phyloP scores from a whole-genome alignment of 1,284 basidiomycete species.

The Taiwanofungus camphoratus region DNA sequence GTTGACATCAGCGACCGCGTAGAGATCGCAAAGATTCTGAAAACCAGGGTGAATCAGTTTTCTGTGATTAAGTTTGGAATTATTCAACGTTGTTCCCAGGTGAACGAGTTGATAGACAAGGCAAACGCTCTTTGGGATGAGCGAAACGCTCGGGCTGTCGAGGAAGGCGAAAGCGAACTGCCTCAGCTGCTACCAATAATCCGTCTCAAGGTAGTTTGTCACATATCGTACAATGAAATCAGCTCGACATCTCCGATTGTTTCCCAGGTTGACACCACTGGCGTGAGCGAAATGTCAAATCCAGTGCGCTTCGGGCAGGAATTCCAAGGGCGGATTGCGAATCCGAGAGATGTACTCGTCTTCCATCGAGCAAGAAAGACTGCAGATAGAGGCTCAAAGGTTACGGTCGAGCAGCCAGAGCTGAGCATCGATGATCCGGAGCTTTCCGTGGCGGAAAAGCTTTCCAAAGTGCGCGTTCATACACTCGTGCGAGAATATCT shows the following conservation, averaged over 20 bases:
- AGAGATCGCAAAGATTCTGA: conserved; percentile 76
- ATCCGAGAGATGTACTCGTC: conserved; percentile 88
- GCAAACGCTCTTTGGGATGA: conserved; percentile 80
- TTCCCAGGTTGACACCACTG: conserved; percentile 86
- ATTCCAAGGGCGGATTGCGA: conserved; percentile 87
- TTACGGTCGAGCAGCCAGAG: conserved; percentile 63
- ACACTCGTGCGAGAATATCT: conserved; percentile 86
- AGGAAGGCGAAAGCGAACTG: conserved; percentile 65
- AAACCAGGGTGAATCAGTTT: conserved; percentile 47
- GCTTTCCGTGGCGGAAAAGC: conserved; percentile 57
- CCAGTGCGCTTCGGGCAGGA: conserved; percentile 96
- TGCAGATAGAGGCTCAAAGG: conserved; percentile 42
- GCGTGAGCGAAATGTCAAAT: conserved; percentile 86
- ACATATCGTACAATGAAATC: background rate
- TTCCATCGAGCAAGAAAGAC: conserved; percentile 83
- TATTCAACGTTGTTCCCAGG: conserved; percentile 36
- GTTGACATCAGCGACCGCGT: conserved; percentile 78
- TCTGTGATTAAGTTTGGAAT: conserved; percentile 1
- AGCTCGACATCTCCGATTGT: conserved; percentile 1
- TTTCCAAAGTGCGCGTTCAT: conserved; percentile 64
- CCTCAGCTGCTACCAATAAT: conserved; percentile 83
- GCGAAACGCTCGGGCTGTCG: conserved; percentile 57
- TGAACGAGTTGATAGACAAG: conserved; percentile 72
- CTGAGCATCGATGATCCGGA: conserved; percentile 72
- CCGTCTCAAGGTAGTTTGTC: conserved; percentile 63